Base-by-base conservation (phyloP, 2,329 filamentous ascomycete genomes). In the Botrytis deweyae region DNA sequence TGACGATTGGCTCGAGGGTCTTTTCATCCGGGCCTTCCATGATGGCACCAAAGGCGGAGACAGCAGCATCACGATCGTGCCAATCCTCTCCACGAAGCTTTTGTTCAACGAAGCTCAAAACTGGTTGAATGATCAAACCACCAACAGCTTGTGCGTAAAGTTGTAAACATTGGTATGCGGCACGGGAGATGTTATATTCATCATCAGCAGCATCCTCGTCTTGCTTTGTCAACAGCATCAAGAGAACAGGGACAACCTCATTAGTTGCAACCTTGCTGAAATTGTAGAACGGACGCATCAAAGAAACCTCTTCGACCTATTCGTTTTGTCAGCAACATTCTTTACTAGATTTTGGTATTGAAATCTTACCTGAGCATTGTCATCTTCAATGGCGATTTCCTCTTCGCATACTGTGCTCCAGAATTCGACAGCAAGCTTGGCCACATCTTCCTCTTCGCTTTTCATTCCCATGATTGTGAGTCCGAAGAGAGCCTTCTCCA, bases 351-450 rank as follows among this genome's bases (percentile, higher is more conserved):
- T 38, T 8, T 18, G 40, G 20, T 14, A 1, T 33, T 55, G 0
- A 49, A 68, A 83, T 70, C 85, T 78, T 85, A 92, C 90, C 84
- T 93, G 90, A 77, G 90, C 88, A 83, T 99, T 99, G 84, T 99
- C 96, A 81, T 99, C 96, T 82, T 99, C 96, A 80, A 99, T 98
- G 77, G 92, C 92, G 79, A 98, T 95, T 84, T 99, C 96, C 85
- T 99, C 96, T 83, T 99, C 96, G 83, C 96, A 99, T 67, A 99
- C 96, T n/a, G 96, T 98, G 87, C 95, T 98, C 96, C 96, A 99
- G 86, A 99, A 99, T 83, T 99, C 96, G 78, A 99, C 94, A 55
- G 96, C 96, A 73, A 99, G 88, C 88, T 99, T 99, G 76, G 96
- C 93, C 72, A 99, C 96, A 82, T 99, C 96, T 84, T 99, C 96